Evolutionary conservation across 2,329 filamentous ascomycete genomes (phyloP).

Genomic region (Aspergillus aculeatus): DNA sequence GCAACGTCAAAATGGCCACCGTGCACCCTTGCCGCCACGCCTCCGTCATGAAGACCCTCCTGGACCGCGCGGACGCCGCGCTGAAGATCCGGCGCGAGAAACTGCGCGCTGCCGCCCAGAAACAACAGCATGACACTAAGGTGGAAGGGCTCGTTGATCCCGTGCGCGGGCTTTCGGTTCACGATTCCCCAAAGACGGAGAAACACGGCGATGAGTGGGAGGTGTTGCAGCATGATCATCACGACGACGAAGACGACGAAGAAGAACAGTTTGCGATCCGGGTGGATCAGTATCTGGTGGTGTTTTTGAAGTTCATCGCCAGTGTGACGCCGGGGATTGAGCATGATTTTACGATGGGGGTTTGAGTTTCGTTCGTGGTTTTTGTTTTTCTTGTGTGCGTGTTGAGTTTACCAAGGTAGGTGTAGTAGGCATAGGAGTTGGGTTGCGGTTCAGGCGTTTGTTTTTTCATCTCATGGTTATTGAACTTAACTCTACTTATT

Average conservation of each 20-base stretch:
- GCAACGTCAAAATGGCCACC: constrained; percentile 90
- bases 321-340: constrained; percentile 96
- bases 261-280: constrained; percentile 50
- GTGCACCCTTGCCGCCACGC: constrained; percentile 98
- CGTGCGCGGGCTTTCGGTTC: constrained; percentile 63
- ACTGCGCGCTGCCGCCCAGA: constrained; percentile 59
- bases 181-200: constrained; percentile 40
- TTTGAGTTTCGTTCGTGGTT: constrained; percentile 51
- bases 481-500: too few relatives aligned
- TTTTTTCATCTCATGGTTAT: too few relatives aligned
- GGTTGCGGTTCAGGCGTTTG: too few relatives aligned
- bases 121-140: constrained; percentile 46
- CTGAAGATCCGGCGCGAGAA: constrained; percentile 85
- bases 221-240: constrained; percentile 50
- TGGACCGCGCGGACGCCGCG: constrained; percentile 91
- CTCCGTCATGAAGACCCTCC: constrained; percentile 93
- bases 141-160: constrained; percentile 87
- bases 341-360: constrained; percentile 95
- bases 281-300: constrained; percentile 53
- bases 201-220: constrained; percentile 63
- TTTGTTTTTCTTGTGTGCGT: constrained; percentile 3
- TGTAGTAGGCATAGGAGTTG: too few relatives aligned
- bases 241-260: constrained; percentile 43
- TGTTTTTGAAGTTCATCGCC: constrained; percentile 67
- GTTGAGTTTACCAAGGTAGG: neutral